Percentiles rank a stretch among this genome's conserved stretches.
Evolutionary conservation across 176 grass and related monocot genomes (phyloP).

Genomic region (Zizania latifolia): DNA sequence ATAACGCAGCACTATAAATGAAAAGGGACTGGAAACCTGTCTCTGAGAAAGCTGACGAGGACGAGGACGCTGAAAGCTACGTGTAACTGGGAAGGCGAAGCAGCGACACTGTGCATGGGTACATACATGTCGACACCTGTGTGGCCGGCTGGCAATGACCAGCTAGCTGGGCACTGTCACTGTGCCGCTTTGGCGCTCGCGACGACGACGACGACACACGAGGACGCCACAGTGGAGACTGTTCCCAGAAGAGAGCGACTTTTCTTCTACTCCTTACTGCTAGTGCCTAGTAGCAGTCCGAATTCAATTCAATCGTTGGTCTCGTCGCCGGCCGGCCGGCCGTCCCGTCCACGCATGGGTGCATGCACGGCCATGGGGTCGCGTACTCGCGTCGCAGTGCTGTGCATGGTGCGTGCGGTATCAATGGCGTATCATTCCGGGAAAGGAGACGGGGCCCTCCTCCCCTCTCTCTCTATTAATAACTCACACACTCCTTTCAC

Average conservation of each 20-base stretch:
- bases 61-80: not conserved
- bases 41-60: not conserved
- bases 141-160: not conserved
- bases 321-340: too few species aligned
- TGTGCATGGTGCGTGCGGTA: not conserved
- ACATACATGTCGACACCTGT: not conserved
- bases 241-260: not conserved
- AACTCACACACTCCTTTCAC: constrained; percentile 18
- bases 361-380: not conserved
- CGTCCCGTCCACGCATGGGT: not conserved
- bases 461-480: too few species aligned
- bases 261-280: not conserved
- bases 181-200: too few species aligned
- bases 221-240: not conserved
- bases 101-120: not conserved
- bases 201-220: not conserved
- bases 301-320: not conserved
- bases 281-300: too few species aligned
- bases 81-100: not conserved
- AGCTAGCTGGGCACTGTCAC: not conserved
- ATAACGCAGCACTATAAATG: not conserved
- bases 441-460: not conserved
- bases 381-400: too few species aligned
- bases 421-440: not conserved
- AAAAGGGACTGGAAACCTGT: not conserved